Base-by-base conservation (phyloP, 202 grass and related monocot genomes). In the Panicum virgatum region DNA sequence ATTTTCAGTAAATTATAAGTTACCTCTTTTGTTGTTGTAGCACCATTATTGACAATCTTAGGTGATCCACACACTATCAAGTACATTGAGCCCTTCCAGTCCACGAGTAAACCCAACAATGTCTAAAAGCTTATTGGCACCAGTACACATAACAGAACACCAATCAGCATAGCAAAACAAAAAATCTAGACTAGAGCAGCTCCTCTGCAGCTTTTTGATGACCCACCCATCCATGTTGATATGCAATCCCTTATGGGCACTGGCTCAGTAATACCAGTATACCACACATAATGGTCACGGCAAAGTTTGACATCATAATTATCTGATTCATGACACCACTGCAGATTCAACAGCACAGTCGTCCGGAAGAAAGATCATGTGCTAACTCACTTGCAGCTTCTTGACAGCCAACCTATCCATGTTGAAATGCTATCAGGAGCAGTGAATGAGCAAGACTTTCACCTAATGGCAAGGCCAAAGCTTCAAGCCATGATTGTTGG, bases 301-400 rank as follows among this genome's bases (percentile, higher is more conserved):
- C 74, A 67, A 82, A 89, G 23, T 58, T 40, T 19, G 37, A 72
- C 16, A 72, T 64, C 53, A 81, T 64, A 6, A 18, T 53, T 69
- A 0, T 57, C 13, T 0, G 34, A 38, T 52, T 42, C 32, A 12
- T 52, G 23, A 26, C 22, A 69, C 36, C 76, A 13, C 22, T 54
- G 9, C 23, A 30, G 11, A 30, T 18, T 56, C 5, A 43, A 16
- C 20, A 43, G 3, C 2, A 26, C 5, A 15, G n/a, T 23, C 25
- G 25, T 58, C 54, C 14, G 26, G 29, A 36, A 51, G 19, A 60
- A 38, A 79, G 18, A 9, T 37, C 32, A 52, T n/a, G n/a, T n/a
- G 23, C 43, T 68, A 60, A 90, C 65, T 72, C 61, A 94, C 87
- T 40, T 86, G 80, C 34, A 83, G 62, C 15, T 80, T 86, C 23